Evolutionary conservation across 2,329 filamentous ascomycete genomes (phyloP).

Genomic region (Colletotrichum camelliae): DNA sequence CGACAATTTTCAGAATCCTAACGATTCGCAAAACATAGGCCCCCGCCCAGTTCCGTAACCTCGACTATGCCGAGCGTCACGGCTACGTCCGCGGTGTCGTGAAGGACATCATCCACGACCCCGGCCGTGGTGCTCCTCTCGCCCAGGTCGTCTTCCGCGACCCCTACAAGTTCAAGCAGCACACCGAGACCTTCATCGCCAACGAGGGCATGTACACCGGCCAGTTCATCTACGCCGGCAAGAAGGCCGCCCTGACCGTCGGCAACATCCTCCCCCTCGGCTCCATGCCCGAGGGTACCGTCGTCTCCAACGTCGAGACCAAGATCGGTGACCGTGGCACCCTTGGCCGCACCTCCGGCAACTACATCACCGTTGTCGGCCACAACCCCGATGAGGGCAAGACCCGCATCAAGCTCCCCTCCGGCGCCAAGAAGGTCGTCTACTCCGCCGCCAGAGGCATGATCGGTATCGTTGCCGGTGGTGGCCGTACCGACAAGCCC

Average conservation of each 20-base stretch:
- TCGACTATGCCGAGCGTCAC: conserved; percentile 97
- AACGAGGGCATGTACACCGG: conserved; percentile 99
- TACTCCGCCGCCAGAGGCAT: conserved; percentile 92
- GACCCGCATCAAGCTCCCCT: conserved; percentile 99
- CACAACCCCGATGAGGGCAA: conserved; percentile 99
- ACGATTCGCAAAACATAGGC: conserved; percentile 26
- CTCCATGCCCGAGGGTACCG: conserved; percentile 98
- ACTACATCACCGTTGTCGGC: conserved; percentile 98
- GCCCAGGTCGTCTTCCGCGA: conserved; percentile 97
- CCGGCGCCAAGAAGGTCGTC: conserved; percentile 98
- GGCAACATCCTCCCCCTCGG: conserved; percentile 96
- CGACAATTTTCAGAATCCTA: conserved; percentile 13
- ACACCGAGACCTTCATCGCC: conserved; percentile 99
- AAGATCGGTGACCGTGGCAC: conserved; percentile 96
- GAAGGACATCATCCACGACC: conserved; percentile 99
- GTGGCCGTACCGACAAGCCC: conserved; percentile 99
- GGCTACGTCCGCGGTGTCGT: conserved; percentile 97
- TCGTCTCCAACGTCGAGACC: conserved; percentile 99
- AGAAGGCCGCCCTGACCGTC: conserved; percentile 96
- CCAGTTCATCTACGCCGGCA: conserved; percentile 99
- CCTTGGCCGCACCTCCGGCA: conserved; percentile 95
- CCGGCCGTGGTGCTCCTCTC: conserved; percentile 96
- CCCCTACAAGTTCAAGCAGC: conserved; percentile 97
- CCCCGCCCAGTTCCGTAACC: conserved; percentile 85
- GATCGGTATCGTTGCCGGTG: conserved; percentile 99